These are phyloP conservation scores for Datisca glomerata DNA, from an alignment of 306 rosid genomes.

Conservation along the genomic window DNA sequence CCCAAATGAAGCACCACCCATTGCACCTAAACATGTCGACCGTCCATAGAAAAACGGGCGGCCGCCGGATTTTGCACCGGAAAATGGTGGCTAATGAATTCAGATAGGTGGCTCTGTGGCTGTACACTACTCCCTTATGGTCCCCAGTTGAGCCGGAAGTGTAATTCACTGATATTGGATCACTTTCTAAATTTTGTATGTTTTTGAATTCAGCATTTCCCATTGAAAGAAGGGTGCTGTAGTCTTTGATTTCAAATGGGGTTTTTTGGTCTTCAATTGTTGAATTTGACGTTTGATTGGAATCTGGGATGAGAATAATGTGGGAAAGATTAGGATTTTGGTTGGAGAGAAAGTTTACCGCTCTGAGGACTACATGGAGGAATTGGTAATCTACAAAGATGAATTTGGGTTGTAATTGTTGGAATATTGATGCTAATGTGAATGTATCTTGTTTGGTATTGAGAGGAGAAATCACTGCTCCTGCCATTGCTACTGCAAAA, in stretches of 20 bases:
- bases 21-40: slow-evolving; percentile 95
- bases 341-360: slow-evolving; percentile 20
- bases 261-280: not conserved
- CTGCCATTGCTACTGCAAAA: slow-evolving; percentile 76
- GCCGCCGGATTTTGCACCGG: slow-evolving; percentile 24
- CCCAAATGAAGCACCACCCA: slow-evolving; percentile 88
- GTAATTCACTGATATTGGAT: slow-evolving; percentile 66
- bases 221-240: slow-evolving; percentile 24
- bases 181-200: slow-evolving; percentile 28
- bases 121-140: slow-evolving; percentile 72
- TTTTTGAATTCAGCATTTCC: slow-evolving; percentile 20
- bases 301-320: slow-evolving; percentile 35
- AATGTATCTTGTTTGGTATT: slow-evolving; percentile 40
- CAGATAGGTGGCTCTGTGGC: slow-evolving; percentile 59
- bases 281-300: slow-evolving; percentile 11
- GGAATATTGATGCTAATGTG: slow-evolving; percentile 35
- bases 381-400: slow-evolving; percentile 48
- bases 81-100: slow-evolving; percentile 48
- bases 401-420: slow-evolving; percentile 43
- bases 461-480: slow-evolving; percentile 59
- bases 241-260: slow-evolving; percentile 20
- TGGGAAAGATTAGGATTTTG: slow-evolving; percentile 28
- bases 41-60: slow-evolving; percentile 71
- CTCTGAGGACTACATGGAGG: slow-evolving; percentile 30
- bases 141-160: slow-evolving; percentile 81